phyloP scores from a whole-genome alignment of 1,284 basidiomycete genomes.

The Xerocomus nothofagi region DNA sequence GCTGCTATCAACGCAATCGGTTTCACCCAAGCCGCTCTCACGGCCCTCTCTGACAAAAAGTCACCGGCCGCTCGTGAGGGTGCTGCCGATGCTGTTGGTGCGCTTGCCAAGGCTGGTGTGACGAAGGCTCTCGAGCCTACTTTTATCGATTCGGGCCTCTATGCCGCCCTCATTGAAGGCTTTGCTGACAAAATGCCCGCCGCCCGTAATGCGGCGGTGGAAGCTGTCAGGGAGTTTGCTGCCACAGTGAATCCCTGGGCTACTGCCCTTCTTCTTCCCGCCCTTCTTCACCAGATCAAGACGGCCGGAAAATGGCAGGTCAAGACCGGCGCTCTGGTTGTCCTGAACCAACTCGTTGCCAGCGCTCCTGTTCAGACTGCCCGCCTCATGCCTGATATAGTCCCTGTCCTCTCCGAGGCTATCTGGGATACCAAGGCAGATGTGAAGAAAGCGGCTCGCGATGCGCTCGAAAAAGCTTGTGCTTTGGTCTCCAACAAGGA shows the following conservation, averaged over 20 bases:
- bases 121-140: conserved; percentile 86
- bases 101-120: conserved; percentile 78
- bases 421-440: conserved; percentile 99
- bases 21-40: conserved; percentile 80
- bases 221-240: conserved; percentile 81
- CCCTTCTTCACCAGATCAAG: conserved; percentile 92
- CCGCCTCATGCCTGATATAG: conserved; percentile 92
- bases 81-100: conserved; percentile 70
- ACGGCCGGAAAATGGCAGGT: conserved; percentile 99
- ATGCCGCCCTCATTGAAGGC: conserved; percentile 84
- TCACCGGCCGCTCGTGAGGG: conserved; percentile 84
- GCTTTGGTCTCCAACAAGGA: conserved; percentile 99
- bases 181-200: conserved; percentile 92
- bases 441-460: conserved; percentile 98
- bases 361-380: conserved; percentile 86
- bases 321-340: conserved; percentile 87
- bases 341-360: conserved; percentile 89
- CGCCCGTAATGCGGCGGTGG: conserved; percentile 81
- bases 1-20: conserved; percentile 75
- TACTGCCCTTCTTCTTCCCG: conserved; percentile 80
- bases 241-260: conserved; percentile 92
- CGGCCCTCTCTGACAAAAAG: conserved; percentile 91
- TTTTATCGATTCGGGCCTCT: conserved; percentile 85
- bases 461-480: conserved; percentile 90
- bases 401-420: conserved; percentile 92